Conservation (phyloP, 2,329 filamentous ascomycete genomes). For the Didymella lethalis region DNA sequence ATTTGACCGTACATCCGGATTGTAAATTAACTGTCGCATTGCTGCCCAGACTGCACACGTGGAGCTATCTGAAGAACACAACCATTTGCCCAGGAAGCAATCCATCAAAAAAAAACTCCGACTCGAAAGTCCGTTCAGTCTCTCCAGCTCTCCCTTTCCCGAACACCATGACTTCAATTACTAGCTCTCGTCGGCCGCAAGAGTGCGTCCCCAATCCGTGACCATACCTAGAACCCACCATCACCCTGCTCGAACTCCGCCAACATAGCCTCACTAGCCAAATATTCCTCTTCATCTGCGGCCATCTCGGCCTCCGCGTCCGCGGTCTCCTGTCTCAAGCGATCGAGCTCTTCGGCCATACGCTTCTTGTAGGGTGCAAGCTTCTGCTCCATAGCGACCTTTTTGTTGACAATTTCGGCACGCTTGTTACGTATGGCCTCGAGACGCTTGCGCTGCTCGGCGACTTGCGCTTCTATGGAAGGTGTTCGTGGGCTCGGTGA, state of each 20-base stretch:
- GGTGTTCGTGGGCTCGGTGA: conserved; percentile 9
- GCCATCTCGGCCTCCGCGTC: conserved; percentile 26
- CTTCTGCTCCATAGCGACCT: conserved; percentile 24
- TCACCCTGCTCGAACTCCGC: conserved; percentile 27
- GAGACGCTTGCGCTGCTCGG: conserved; percentile 31
- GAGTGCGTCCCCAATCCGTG: no score
- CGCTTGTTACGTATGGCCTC: conserved; percentile 27
- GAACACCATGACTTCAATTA: not conserved
- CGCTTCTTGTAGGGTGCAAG: conserved; percentile 29
- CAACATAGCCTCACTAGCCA: conserved; percentile 28
- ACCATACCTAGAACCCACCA: conserved; percentile 1
- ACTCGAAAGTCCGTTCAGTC: no score
- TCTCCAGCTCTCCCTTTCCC: no score
- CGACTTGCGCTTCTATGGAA: conserved; percentile 23
- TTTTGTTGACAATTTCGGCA: conserved; percentile 26
- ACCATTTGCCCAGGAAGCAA: no score
- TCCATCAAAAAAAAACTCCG: no score
- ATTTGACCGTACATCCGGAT: not conserved
- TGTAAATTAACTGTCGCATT: not conserved
- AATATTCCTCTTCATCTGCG: conserved; percentile 29
- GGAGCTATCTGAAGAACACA: not conserved
- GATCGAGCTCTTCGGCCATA: conserved; percentile 34
- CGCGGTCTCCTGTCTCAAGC: conserved; percentile 26
- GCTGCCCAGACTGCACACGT: not conserved
- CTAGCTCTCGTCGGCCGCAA: no score